Base-by-base conservation (phyloP, 2,329 filamentous ascomycete genomes). In the Colletotrichum salicis region DNA sequence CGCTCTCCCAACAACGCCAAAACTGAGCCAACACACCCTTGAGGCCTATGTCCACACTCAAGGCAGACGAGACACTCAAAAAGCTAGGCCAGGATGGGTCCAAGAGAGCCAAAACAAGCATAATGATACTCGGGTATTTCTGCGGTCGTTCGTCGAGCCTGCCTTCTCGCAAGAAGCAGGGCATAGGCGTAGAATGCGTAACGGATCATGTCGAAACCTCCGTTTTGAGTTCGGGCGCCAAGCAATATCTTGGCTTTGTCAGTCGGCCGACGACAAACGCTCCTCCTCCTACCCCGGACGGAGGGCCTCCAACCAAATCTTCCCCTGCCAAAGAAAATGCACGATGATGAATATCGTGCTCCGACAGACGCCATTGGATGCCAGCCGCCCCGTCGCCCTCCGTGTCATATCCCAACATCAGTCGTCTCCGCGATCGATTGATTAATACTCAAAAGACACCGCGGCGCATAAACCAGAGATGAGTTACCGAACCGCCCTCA, bases 101-200 rank as follows among this genome's bases (percentile, higher is more conserved):
- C 15, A 51, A 54, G 33, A 64, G 24, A 35, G 48, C 27, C 45
- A 15, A 31, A 24, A n/a, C n/a, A 48, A 35, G 19, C 59, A 19
- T 70, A 60, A 52, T 72, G 60, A 72, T 72, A 72, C 70, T 70
- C 65, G 70, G 70, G 70, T 72, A 72, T 72, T 72, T 70, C 70
- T 72, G 70, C 60, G 65, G 70, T 69, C 54, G 65, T 70, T 57
- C 66, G 65, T 72, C 59, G 70, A 64, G 70, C 59, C 70, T 69
- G 70, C 55, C 55, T n/a, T 60, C 33, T 22, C 59, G 66, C 64
- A 51, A 70, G 65, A 48, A 64, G 60, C 70, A 70, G 65, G 58
- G 66, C 52, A 60, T 72, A 72, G 65, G 70, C 55, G 70, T 72
- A 70, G 70, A 72, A 60, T 69, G 52, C 60, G 70, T 72, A 52